Base-by-base conservation (phyloP, 2,329 filamentous ascomycete genomes). In the Shiraia bambusicola region DNA sequence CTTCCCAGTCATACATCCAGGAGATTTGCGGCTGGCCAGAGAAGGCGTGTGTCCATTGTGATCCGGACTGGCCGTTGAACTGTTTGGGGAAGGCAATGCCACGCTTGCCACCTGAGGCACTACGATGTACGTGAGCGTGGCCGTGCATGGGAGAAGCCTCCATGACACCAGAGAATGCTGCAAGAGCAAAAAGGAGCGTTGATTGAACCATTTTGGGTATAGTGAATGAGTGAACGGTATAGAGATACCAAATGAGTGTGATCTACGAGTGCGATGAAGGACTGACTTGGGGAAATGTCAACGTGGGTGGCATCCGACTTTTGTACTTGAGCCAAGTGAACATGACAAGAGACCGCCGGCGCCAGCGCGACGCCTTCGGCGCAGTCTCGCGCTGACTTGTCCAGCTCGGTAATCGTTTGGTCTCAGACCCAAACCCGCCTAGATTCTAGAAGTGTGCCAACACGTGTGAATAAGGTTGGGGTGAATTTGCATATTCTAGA, bases 1-100 rank as follows among this genome's bases (percentile, higher is more conserved):
- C 59, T 40, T 72, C 81, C 85, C 85, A 88, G 76, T 87, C 85
- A 73, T 86, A 86, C 37, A 71, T 76, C 84, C 84, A 88, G 16
- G 67, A 65, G 57, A 80, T 72, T 45, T 76, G 49, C 17, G 42
- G 35, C 8, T 49, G 35, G 37, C 35, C 41, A 12, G 48, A 33
- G 42, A 64, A 61, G 17, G 48, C 31, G 7, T 53, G 50, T 4
- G 57, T 60, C 39, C 47, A 61, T 7, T 42, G 37, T 17, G 56
- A 57, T 34, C 56, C 56, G 29, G 55, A 28, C 35, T 47, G 40
- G 22, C 55, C 53, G 8, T 54, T 50, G 52, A 59, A 42, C 28
- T 57, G 40, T 37, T 58, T 60, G 33, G 56, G 56, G 37, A 60
- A 64, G n/a, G 49, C 57, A 53, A 63, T 49, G 47, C 61, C 61